Evolutionary conservation across 2,329 filamentous ascomycete species (phyloP).

Genomic region (Sarocladium strictum): DNA sequence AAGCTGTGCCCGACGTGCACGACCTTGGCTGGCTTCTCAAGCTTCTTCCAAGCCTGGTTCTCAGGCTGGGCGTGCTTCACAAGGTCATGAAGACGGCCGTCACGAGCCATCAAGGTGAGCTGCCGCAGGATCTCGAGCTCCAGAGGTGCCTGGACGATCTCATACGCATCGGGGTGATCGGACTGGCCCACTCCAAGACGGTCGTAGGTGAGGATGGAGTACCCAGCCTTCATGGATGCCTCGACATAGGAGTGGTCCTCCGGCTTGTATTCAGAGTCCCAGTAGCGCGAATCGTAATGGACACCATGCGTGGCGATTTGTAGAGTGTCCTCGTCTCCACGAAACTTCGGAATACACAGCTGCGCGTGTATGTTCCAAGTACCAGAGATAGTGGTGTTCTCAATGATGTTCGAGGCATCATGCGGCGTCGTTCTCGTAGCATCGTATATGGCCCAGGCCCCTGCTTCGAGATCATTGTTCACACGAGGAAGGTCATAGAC

Average conservation of each 20-base stretch:
- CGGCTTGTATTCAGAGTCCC: conserved; percentile 45
- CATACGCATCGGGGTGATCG: conserved; percentile 30
- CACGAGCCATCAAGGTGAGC: conserved; percentile 28
- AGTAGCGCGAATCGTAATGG: conserved; percentile 36
- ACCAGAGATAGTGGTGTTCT: conserved; percentile 11
- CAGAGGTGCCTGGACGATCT: conserved; percentile 29
- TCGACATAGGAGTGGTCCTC: conserved; percentile 52
- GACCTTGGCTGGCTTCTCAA: conserved; percentile 26
- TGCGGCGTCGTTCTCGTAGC: conserved; percentile 13
- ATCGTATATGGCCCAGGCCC: conserved; percentile 16
- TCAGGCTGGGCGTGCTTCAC: conserved; percentile 1
- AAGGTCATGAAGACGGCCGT: conserved; percentile 22
- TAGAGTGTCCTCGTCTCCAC: conserved; percentile 16
- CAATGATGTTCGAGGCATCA: conserved; percentile 4
- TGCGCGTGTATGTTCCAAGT: conserved; percentile 16
- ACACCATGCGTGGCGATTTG: conserved; percentile 33
- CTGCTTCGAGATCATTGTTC: conserved; percentile 20
- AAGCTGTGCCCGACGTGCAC: conserved; percentile 55
- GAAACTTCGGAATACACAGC: conserved; percentile 14
- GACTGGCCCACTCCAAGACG: conserved; percentile 49
- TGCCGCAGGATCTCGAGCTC: conserved; percentile 31
- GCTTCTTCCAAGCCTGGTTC: neutral
- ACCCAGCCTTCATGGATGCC: conserved; percentile 43
- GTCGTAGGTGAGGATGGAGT: conserved; percentile 49
- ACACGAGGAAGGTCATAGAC: conserved; percentile 17